Percentiles rank a stretch among this genome's conserved stretches.
Conservation (phyloP, 306 rosid species). For the Rosa rugosa region DNA sequence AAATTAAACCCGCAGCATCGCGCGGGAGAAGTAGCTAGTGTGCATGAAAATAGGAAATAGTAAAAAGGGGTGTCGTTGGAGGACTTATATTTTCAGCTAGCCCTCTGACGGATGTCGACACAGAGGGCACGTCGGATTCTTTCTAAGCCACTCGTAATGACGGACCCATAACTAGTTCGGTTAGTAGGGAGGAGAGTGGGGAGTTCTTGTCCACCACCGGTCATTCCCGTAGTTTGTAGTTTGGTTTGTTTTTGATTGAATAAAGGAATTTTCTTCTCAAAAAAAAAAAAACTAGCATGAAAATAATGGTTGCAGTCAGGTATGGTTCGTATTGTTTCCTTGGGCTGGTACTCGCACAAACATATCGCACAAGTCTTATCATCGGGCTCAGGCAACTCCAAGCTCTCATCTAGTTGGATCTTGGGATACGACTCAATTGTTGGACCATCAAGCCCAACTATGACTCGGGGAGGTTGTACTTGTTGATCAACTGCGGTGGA, state of each 20-base stretch:
- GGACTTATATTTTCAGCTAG: not conserved
- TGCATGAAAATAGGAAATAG: too few relatives aligned
- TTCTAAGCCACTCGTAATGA: slow-evolving; percentile 50
- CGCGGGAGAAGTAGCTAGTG: too few relatives aligned
- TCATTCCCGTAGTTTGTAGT: too few relatives aligned
- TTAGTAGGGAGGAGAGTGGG: too few relatives aligned
- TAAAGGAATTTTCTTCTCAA: too few relatives aligned
- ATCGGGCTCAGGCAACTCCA: not conserved
- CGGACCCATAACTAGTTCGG: too few relatives aligned
- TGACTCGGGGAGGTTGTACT: not conserved
- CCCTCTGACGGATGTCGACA: slow-evolving; percentile 33
- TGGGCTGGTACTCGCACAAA: slow-evolving; percentile 12
- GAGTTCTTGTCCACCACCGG: too few relatives aligned
- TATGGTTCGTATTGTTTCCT: slow-evolving; percentile 40
- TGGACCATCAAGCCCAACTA: not conserved
- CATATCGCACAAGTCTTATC: not conserved
- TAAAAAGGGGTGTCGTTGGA: not conserved
- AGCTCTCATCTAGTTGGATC: slow-evolving; percentile 26
- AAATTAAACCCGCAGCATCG: too few relatives aligned
- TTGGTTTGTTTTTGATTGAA: too few relatives aligned
- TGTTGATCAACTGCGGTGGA: not conserved
- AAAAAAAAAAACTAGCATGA: slow-evolving; percentile 40
- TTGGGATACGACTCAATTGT: slow-evolving; percentile 4
- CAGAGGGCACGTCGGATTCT: slow-evolving; percentile 45
- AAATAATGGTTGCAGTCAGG: slow-evolving; percentile 49